A percentile compares a stretch with the other conserved stretches of the same genome.
phyloP scores from a whole-genome alignment of 257 asterid species.

The Solanum rostratum region DNA sequence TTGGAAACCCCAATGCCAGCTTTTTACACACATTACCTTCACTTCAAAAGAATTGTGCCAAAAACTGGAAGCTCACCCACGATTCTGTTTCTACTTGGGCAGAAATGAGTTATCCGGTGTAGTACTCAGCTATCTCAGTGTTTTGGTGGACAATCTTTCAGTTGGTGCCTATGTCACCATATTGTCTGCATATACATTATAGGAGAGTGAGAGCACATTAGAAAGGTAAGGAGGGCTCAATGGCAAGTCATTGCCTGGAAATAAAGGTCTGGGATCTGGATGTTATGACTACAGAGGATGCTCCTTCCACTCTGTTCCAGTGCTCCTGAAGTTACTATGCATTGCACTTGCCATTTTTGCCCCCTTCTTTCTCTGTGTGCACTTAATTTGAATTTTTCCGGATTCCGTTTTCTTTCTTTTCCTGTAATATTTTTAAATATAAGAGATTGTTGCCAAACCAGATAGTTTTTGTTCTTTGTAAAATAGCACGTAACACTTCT shows the following conservation, averaged over 20 bases:
- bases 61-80: background rate
- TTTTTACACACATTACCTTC: background rate
- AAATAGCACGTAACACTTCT: background rate
- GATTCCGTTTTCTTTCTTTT: background rate
- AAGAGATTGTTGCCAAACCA: background rate
- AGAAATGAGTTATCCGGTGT: background rate
- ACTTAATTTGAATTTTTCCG: background rate
- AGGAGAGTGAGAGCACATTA: background rate
- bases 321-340: background rate
- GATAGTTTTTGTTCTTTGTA: background rate
- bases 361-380: background rate
- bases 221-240: background rate
- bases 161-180: background rate
- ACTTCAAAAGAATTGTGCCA: background rate
- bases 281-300: background rate
- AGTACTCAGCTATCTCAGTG: background rate
- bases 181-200: background rate
- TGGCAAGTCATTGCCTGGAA: background rate
- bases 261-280: background rate
- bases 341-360: background rate
- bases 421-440: background rate
- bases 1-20: too few species aligned
- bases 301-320: background rate
- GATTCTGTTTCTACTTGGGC: background rate
- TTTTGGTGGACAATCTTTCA: background rate